Base-by-base conservation (phyloP, 176 grass and related monocot species). In the Rhynchospora breviuscula region DNA sequence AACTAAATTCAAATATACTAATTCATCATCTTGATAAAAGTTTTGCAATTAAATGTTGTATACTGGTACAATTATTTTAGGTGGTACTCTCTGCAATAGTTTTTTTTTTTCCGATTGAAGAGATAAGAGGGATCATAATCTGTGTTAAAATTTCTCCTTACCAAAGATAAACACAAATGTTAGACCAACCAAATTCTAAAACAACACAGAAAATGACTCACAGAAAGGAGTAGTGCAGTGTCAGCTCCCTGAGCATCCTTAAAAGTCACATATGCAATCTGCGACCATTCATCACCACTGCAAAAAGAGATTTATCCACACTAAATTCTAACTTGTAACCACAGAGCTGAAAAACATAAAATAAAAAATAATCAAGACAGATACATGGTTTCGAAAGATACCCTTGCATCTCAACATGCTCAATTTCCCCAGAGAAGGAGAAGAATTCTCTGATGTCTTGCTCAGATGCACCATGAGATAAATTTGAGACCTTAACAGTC, bases 251-350 rank as follows among this genome's bases (percentile, higher is more conserved):
- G 91, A 15, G 79, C 64, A 19, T 95, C 96, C 88, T 91, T 93
- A 85, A 99, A 99, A 69, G 96, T 95, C 22, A 99, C 96, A 89
- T 90, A 95, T 85, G 96, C 96, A 90, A 99, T 83, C 82, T 99
- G 96, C 64, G 93, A 95, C 91, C 92, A 98, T 62, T 94, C 92
- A 81, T 98, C 95, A 8, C 87, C 95, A 70, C 95, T 98, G 81
- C 15, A 81, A 1, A 67, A 84, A 86, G 35, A 35, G 48, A 22
- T 46, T 46, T 82, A 60, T 19, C 52, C 51, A 57, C 31, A 19
- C 67, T 47, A 71, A 31, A 12, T 18, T 17, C 14, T 25, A 78
- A 56, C 13, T 54, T 54, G 13, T 17, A 25, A 29, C 25, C 10
- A 15, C 25, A 14, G 12, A 76, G 54, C 22, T 77, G 2, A 7